phyloP scores from a whole-genome alignment of 805 yeast genomes.

The Ogataea ganodermae region DNA sequence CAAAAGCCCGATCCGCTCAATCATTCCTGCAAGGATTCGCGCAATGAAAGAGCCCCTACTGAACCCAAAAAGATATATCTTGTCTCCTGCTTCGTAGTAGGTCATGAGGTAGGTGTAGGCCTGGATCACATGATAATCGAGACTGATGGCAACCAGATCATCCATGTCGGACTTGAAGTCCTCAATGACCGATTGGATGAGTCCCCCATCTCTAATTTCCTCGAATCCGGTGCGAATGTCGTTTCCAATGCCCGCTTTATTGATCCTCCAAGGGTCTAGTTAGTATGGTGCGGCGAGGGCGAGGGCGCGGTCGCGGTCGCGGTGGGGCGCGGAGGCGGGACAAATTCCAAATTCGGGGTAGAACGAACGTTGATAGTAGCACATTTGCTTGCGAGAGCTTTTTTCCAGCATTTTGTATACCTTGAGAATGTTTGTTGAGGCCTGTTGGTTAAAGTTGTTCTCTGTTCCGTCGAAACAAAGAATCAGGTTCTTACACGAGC shows the following conservation, averaged over 20 bases:
- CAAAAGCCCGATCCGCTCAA: conserved; percentile 62
- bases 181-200: conserved; percentile 16
- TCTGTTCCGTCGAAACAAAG: conserved; percentile 67
- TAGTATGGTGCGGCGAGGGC: not conserved
- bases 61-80: conserved; percentile 59
- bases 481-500: conserved; percentile 44
- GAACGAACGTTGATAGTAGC: conserved; percentile 59
- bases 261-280: not conserved
- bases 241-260: conserved; percentile 60
- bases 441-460: conserved; percentile 56
- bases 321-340: no score
- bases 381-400: conserved; percentile 45
- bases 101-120: conserved; percentile 57
- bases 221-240: conserved; percentile 43
- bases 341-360: not conserved
- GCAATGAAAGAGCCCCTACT: conserved; percentile 68
- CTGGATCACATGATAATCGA: conserved; percentile 57
- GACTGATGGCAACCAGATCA: conserved; percentile 49
- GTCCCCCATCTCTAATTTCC: conserved; percentile 26
- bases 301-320: no score
- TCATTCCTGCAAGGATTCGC: conserved; percentile 64
- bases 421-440: conserved; percentile 56
- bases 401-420: conserved; percentile 54
- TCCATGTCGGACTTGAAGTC: conserved; percentile 22
- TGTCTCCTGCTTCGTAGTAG: conserved; percentile 51